Percentiles rank a stretch among this genome's conserved stretches.
Evolutionary conservation across 345 rosid species (phyloP).

Genomic region (Rhodamnia rubescens): DNA sequence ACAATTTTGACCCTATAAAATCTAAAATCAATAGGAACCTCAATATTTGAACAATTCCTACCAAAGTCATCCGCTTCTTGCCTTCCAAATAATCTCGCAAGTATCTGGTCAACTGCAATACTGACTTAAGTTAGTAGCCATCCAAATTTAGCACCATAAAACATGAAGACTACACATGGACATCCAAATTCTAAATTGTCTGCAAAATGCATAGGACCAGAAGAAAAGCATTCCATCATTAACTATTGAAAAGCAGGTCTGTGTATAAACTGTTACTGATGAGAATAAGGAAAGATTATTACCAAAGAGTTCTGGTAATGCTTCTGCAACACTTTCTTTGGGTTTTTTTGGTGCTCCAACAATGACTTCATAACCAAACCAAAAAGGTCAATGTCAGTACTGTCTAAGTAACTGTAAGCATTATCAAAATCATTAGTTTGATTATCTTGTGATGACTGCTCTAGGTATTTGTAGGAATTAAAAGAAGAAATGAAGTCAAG

Average conservation of each 20-base stretch:
- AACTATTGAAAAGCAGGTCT: neutral
- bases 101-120: slow-evolving; percentile 64
- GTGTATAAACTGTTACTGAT: neutral
- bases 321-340: slow-evolving; percentile 75
- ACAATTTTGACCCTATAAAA: neutral
- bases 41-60: slow-evolving; percentile 20
- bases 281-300: slow-evolving; percentile 3
- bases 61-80: slow-evolving; percentile 84
- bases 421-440: neutral
- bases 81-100: slow-evolving; percentile 87
- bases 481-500: neutral
- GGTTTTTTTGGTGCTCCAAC: slow-evolving; percentile 84
- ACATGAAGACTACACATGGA: neutral
- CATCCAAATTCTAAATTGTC: neutral
- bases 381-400: neutral
- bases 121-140: neutral
- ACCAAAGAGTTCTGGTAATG: slow-evolving; percentile 89
- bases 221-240: neutral
- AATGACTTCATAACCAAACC: slow-evolving; percentile 39
- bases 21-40: neutral
- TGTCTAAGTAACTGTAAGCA: neutral
- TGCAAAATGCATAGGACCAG: neutral
- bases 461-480: neutral
- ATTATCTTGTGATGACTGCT: neutral
- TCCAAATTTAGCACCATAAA: neutral